A percentile compares a stretch with the other conserved stretches of the same genome.
Conservation (phyloP, 306 rosid species). For the Cucumis sativus region DNA sequence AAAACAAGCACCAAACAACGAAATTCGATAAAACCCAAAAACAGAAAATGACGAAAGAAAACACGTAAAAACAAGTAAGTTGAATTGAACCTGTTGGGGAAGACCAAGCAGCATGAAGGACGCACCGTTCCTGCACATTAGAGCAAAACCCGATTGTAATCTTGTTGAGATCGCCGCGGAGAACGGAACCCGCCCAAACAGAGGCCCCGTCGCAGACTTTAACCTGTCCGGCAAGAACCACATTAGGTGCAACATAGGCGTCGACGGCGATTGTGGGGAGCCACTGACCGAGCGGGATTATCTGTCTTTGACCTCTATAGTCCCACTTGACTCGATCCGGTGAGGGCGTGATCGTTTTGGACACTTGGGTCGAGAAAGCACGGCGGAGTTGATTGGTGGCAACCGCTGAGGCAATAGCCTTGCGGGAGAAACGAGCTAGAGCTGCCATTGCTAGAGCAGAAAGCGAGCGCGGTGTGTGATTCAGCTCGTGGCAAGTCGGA, state of each 20-base stretch:
- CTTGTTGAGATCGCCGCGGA: conserved; percentile 97
- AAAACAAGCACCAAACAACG: not conserved
- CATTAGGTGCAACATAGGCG: conserved; percentile 98
- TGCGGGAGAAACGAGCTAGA: conserved; percentile 63
- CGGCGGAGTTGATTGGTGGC: conserved; percentile 24
- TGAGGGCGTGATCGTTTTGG: conserved; percentile 39
- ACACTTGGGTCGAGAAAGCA: conserved; percentile 38
- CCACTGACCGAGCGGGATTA: conserved; percentile 94
- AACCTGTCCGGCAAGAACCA: conserved; percentile 94
- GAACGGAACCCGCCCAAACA: conserved; percentile 87
- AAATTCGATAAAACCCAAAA: not conserved
- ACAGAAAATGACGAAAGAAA: not conserved
- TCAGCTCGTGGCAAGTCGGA: conserved; percentile 9
- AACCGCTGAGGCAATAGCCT: conserved; percentile 31
- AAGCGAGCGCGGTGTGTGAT: conserved; percentile 4
- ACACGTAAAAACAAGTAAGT: not conserved
- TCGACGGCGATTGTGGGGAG: conserved; percentile 84
- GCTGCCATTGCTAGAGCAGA: conserved; percentile 26
- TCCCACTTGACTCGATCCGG: conserved; percentile 91
- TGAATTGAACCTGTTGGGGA: conserved; percentile 71
- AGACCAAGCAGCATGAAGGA: conserved; percentile 92
- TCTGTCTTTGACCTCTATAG: conserved; percentile 92
- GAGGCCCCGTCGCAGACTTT: conserved; percentile 84
- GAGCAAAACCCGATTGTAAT: conserved; percentile 87
- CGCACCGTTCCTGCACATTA: conserved; percentile 88